Evolutionary conservation across 495 filamentous ascomycete genomes (phyloP), one percentile per base, ranked within the genome.

Genomic region (Xylaria acuta): DNA sequence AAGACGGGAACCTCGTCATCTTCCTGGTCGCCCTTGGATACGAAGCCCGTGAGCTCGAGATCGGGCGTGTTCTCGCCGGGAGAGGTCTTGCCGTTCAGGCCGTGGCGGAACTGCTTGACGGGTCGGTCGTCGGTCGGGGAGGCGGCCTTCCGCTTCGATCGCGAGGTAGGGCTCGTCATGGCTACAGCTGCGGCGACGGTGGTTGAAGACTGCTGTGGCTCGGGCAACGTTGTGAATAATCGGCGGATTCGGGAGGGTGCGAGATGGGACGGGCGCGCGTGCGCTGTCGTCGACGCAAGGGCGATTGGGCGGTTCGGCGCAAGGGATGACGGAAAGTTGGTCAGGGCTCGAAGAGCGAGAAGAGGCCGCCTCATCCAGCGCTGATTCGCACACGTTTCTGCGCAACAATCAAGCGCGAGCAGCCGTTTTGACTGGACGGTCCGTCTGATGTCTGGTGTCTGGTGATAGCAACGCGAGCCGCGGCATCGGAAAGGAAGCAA

Each of bases 111-210:
- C 73, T 88, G 84, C 76, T 89, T 88, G 8, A 82, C 78, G 20
- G 83, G 85, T 18, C 85, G 80, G 51, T 82, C 82, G 40, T 84
- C 81, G 32, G 79, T 53, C 18, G 77, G 73, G 54, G 73, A 64
- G 59, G 81, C 77, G 2, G 80, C 83, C 76, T 89, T 88, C 67
- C 87, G 84, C 82, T 88, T 88, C 16, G 80, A 77, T 72, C 85
- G 82, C 70, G 82, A 73, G 2, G 77, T 71, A 20, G 78, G 72
- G 58, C 74, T 77, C 34, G 82, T 85, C 79, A 84, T 84, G 60
- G 74, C 72, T 70, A 73, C 76, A 70, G 81, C 22, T 38, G 56
- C 14, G 34, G 22, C 18, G 22, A 20, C 27, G 45, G 45, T 5
- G 34, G 36, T 45, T 20, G 47, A 18, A 64, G 47, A 36, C 22